phyloP scores from a whole-genome alignment of 169 alveolate species.

The Besnoitia besnoiti region DNA sequence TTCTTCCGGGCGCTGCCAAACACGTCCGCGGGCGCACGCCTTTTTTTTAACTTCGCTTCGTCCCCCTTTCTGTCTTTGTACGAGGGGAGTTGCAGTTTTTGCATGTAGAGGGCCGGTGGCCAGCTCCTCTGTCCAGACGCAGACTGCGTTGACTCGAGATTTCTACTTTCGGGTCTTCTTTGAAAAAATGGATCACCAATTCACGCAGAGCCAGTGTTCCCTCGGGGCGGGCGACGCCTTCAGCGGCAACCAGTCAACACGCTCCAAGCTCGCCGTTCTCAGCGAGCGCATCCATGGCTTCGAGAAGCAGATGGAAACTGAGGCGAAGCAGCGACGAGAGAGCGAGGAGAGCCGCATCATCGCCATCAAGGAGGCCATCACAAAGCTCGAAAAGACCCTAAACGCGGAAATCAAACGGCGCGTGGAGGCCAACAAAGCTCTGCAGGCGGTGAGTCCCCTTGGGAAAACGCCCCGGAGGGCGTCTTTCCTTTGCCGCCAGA shows the following conservation, averaged over 20 bases:
- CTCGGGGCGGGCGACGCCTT: background rate
- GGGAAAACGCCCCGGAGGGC: too few relatives aligned
- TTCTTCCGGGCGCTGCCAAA: too few relatives aligned
- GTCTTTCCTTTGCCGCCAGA: too few relatives aligned
- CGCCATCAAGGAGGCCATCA: slow-evolving; percentile 59
- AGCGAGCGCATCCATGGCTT: slow-evolving; percentile 61
- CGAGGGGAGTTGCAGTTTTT: too few relatives aligned
- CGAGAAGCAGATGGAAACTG: slow-evolving; percentile 63
- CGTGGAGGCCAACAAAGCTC: slow-evolving; percentile 70
- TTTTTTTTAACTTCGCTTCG: too few relatives aligned
- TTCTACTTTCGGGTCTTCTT: background rate
- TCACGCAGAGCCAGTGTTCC: slow-evolving; percentile 8
- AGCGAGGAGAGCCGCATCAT: slow-evolving; percentile 53
- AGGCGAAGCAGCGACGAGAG: slow-evolving; percentile 66
- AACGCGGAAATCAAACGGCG: slow-evolving; percentile 68
- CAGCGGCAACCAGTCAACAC: slow-evolving; percentile 47
- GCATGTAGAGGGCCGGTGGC: too few relatives aligned
- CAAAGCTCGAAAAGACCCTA: slow-evolving; percentile 68
- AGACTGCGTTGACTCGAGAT: too few relatives aligned
- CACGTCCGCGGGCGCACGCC: too few relatives aligned
- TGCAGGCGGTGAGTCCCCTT: slow-evolving; percentile 58
- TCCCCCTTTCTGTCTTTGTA: too few relatives aligned
- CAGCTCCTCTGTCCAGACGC: too few relatives aligned
- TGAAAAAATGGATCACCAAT: background rate
- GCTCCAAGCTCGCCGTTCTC: slow-evolving; percentile 58